phyloP scores from a whole-genome alignment of 139 green algal genomes.

The Chlamydomonas incerta region DNA sequence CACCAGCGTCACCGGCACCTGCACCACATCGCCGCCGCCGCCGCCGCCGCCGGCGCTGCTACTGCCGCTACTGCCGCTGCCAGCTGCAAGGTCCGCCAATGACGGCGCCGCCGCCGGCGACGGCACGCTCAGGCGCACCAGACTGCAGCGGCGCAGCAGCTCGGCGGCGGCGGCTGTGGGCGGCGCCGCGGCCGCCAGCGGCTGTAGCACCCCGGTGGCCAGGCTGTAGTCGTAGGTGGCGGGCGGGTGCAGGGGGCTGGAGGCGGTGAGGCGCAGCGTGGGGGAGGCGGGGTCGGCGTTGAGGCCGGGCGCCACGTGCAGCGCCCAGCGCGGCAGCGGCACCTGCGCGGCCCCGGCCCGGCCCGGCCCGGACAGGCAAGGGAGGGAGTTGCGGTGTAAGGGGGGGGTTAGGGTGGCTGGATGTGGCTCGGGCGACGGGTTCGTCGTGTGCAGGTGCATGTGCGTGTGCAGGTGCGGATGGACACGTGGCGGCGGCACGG shows the following conservation, averaged over 20 bases:
- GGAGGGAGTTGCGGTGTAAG: too few species aligned
- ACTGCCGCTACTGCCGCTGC: neutral
- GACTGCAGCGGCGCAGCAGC: neutral
- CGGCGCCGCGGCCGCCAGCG: slow-evolving; percentile 1
- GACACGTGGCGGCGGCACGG: too few species aligned
- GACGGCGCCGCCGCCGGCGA: neutral
- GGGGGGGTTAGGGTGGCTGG: neutral
- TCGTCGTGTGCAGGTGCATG: too few species aligned
- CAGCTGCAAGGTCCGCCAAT: neutral
- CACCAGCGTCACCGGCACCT: slow-evolving; percentile 69
- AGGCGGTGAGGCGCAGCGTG: slow-evolving; percentile 53
- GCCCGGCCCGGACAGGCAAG: too few species aligned
- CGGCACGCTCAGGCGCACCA: slow-evolving; percentile 17
- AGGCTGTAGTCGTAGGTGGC: slow-evolving; percentile 55
- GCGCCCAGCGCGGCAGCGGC: slow-evolving; percentile 61
- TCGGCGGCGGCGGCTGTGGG: neutral
- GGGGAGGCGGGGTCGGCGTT: slow-evolving; percentile 64
- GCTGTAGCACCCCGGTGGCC: neutral
- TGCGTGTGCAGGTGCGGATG: too few species aligned
- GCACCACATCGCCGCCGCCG: slow-evolving; percentile 13
- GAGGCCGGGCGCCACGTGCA: slow-evolving; percentile 56
- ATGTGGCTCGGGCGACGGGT: too few species aligned
- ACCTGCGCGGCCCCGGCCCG: too few species aligned
- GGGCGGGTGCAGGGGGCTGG: slow-evolving; percentile 66
- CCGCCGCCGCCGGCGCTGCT: neutral